Conservation (phyloP, 768 basidiomycete genomes). For the Trametes cingulata region DNA sequence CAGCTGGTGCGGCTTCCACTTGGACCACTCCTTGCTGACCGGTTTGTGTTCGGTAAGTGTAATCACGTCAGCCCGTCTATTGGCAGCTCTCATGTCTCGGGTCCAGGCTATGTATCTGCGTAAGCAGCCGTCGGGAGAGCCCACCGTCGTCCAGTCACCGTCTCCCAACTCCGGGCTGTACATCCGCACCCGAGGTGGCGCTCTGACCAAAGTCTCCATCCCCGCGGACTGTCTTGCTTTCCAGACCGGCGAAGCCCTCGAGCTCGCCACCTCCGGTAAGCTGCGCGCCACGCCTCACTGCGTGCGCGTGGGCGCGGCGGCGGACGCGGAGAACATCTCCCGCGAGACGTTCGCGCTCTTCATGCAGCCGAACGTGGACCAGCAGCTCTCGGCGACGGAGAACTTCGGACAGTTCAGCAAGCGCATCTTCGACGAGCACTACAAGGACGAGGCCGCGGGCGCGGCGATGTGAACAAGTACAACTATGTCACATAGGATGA, state of each 20-base stretch:
- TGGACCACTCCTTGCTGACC: slow-evolving; percentile 89
- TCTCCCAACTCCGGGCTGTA: slow-evolving; percentile 83
- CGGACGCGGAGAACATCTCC: slow-evolving; percentile 51
- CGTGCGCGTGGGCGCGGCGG: slow-evolving; percentile 68
- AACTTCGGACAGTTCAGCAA: slow-evolving; percentile 93
- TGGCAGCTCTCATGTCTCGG: background rate
- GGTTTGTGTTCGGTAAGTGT: slow-evolving; percentile 81
- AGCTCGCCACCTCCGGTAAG: slow-evolving; percentile 79
- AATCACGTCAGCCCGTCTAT: no score
- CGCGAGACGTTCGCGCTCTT: slow-evolving; percentile 90
- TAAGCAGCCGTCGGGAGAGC: slow-evolving; percentile 41
- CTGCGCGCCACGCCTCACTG: slow-evolving; percentile 95
- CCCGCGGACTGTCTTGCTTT: slow-evolving; percentile 87
- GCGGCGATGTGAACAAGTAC: slow-evolving; percentile 23
- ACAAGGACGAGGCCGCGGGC: slow-evolving; percentile 42
- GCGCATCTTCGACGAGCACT: slow-evolving; percentile 69
- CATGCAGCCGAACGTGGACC: slow-evolving; percentile 86
- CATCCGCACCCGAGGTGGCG: slow-evolving; percentile 82
- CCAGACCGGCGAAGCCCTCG: slow-evolving; percentile 95
- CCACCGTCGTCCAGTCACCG: slow-evolving; percentile 60
- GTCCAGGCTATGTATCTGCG: slow-evolving; percentile 81
- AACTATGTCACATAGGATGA: background rate
- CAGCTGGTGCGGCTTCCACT: slow-evolving; percentile 93
- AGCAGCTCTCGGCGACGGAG: slow-evolving; percentile 63
- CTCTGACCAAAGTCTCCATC: slow-evolving; percentile 81